Percentiles rank a stretch among this genome's conserved stretches.
Conservation (phyloP, 176 grass and related monocot genomes). For the Oryza longistaminata region DNA sequence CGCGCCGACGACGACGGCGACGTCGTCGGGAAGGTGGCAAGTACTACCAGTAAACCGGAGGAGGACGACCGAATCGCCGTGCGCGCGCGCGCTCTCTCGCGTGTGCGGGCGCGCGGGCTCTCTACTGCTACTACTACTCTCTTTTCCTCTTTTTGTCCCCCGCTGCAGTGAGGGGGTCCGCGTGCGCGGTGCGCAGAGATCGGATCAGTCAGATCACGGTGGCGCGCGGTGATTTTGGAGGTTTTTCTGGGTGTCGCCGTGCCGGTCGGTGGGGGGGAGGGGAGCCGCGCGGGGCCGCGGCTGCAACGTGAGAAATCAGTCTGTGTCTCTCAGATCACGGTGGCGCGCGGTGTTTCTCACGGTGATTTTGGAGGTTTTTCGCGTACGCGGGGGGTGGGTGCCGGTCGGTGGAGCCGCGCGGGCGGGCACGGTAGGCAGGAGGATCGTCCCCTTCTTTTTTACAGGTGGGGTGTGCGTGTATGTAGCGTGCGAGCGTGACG, state of each 20-base stretch:
- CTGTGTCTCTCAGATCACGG: neutral
- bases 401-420: too few species aligned
- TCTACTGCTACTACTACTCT: too few species aligned
- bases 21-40: conserved; percentile 33
- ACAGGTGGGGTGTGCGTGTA: too few species aligned
- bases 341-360: neutral
- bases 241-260: neutral
- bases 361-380: neutral
- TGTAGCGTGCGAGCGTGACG: too few species aligned
- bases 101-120: neutral
- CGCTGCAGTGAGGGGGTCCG: neutral
- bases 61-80: neutral
- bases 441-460: neutral
- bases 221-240: too few species aligned
- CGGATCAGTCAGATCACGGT: neutral
- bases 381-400: too few species aligned
- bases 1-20: conserved; percentile 31
- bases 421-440: neutral
- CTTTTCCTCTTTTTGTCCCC: neutral
- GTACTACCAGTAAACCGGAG: neutral
- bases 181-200: too few species aligned
- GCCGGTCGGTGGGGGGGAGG: too few species aligned
- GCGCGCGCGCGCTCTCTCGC: neutral
- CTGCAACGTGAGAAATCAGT: too few species aligned
- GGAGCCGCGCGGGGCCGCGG: too few species aligned